Evolutionary conservation across 192 early-diverging fungal genomes (phyloP).

Genomic region (Globomyces pollinis-pini): DNA sequence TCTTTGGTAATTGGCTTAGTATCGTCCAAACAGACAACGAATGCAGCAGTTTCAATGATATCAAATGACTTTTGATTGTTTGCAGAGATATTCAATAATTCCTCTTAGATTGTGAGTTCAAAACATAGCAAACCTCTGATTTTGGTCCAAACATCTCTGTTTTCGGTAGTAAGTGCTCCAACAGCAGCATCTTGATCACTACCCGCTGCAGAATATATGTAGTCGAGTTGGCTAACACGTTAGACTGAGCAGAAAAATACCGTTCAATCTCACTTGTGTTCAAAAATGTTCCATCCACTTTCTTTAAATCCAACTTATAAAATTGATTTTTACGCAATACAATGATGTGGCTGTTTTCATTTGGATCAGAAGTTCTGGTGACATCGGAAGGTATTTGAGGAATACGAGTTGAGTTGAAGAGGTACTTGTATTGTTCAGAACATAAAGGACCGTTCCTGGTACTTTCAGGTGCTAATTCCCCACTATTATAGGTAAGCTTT

Average conservation of each 20-base stretch:
- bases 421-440: constrained; percentile 86
- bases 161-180: constrained; percentile 84
- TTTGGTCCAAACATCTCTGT: constrained; percentile 90
- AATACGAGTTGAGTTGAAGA: constrained; percentile 95
- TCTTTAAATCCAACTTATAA: constrained; percentile 73
- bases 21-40: constrained; percentile 88
- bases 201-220: constrained; percentile 64
- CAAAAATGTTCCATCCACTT: constrained; percentile 69
- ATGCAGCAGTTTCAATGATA: constrained; percentile 77
- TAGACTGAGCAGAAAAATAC: constrained; percentile 27
- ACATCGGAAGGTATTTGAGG: constrained; percentile 79
- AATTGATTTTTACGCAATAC: constrained; percentile 91
- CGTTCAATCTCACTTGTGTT: constrained; percentile 79
- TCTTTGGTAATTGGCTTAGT: constrained; percentile 79
- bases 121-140: too few relatives aligned
- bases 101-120: too few relatives aligned
- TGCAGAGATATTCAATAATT: constrained; percentile 56
- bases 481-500: constrained; percentile 25
- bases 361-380: constrained; percentile 64
- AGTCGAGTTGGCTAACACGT: constrained; percentile 55
- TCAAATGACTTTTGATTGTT: constrained; percentile 66
- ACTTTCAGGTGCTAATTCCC: constrained; percentile 75
- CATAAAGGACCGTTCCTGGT: constrained; percentile 70
- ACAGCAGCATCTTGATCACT: constrained; percentile 59
- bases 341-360: constrained; percentile 70